Percentiles rank a stretch among this genome's conserved stretches.
Conservation (phyloP, 1,139 yeast genomes). For the Magnusiomyces paraingens region DNA sequence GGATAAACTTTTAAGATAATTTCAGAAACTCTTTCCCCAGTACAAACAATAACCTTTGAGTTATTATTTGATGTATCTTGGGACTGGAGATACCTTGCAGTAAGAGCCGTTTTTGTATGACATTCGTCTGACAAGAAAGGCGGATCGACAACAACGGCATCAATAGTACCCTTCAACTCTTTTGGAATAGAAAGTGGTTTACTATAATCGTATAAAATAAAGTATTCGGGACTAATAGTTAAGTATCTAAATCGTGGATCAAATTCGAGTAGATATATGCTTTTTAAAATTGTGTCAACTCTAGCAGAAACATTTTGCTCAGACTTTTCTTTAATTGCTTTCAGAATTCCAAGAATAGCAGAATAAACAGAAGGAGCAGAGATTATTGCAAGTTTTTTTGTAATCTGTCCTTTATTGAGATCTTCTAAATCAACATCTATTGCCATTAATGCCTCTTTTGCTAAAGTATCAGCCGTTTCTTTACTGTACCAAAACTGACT, state of each 20-base stretch:
- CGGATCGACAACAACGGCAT: slow-evolving; percentile 78
- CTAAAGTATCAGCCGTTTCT: slow-evolving; percentile 59
- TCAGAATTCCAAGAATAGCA: slow-evolving; percentile 48
- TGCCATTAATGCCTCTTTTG: slow-evolving; percentile 65
- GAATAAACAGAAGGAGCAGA: slow-evolving; percentile 93
- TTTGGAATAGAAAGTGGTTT: slow-evolving; percentile 59
- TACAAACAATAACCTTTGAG: slow-evolving; percentile 55
- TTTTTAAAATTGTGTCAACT: slow-evolving; percentile 36
- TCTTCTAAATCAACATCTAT: slow-evolving; percentile 35
- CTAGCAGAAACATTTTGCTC: neutral
- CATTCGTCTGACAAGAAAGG: slow-evolving; percentile 81
- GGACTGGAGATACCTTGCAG: slow-evolving; percentile 57
- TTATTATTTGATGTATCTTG: slow-evolving; percentile 21
- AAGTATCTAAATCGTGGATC: slow-evolving; percentile 69
- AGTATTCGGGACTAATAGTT: slow-evolving; percentile 55
- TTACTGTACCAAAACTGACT: slow-evolving; percentile 89
- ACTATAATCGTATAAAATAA: slow-evolving; percentile 69
- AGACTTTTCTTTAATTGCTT: neutral
- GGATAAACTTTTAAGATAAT: slow-evolving; percentile 58
- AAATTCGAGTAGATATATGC: slow-evolving; percentile 64
- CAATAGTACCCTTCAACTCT: slow-evolving; percentile 53
- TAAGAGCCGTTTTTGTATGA: slow-evolving; percentile 62
- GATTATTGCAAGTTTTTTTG: slow-evolving; percentile 38
- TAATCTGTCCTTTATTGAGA: slow-evolving; percentile 28
- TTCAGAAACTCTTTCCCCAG: slow-evolving; percentile 81